Evolutionary conservation across 164 flowering plant species (phyloP), one percentile per base, ranked within the genome.

Genomic region (Macadamia tetraphylla): DNA sequence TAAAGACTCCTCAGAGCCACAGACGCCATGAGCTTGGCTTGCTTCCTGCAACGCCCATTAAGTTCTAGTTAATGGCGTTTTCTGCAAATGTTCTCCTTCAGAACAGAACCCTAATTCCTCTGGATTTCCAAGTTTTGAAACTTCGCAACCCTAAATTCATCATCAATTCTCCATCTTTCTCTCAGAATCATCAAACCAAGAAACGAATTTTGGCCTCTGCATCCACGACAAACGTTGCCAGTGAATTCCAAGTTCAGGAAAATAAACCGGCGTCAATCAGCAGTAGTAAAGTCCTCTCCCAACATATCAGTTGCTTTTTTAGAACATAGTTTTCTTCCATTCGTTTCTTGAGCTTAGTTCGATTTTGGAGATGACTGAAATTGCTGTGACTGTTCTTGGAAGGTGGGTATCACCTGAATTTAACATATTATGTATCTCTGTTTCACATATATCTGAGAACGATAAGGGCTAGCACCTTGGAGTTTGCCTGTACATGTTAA

Each of bases 241-340:
- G 75, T 43, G 75, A 75, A 17, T 13, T 75, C 32, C 52, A 75
- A 55, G 62, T 67, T 58, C 43, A 60, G 48, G 60, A 68, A 48
- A 64, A 64, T 12, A 42, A 18, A 23, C 48, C 67, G 0, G 42
- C 64, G 53, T 29, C 69, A 5, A 44, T 23, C 23, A 3, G 23
- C 11, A 35, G n/a, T 55, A 60, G 74, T 67, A 60, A 63, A 65
- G 42, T n/a, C 6, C 32, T 29, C 42, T 49, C 30, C 18, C 15
- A 3, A 40, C 29, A 40, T 29, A 6, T n/a, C 35, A 29, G 30
- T 6, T 9, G 49, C 7, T 8, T 3, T 1, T 31, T 60, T 6
- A 12, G 13, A 4, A 46, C 8, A 3, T 46, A 46, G 7, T 46
- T 46, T 46, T 46, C 51, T 46, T 46, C 13, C 13, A 46, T 46